Evolutionary conservation across 306 rosid genomes (phyloP).

Genomic region (Cicer arietinum): DNA sequence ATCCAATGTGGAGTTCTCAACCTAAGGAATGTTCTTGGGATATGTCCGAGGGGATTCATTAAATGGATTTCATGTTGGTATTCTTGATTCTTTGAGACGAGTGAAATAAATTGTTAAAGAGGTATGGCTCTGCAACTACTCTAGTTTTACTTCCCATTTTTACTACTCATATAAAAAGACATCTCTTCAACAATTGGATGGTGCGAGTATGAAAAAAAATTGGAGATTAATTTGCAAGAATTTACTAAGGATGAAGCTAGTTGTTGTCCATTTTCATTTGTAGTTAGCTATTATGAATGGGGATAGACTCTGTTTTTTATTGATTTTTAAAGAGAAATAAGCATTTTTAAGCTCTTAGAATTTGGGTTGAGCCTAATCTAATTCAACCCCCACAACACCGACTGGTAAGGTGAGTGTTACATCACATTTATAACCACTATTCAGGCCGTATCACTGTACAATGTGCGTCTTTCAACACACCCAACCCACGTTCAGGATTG

Average conservation of each 20-base stretch:
- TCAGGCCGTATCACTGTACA: neutral
- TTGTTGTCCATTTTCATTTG: conserved; percentile 23
- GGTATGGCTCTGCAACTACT: conserved; percentile 55
- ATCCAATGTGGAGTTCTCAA: no score
- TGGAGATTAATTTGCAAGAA: conserved; percentile 14
- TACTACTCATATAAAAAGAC: neutral
- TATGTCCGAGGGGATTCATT: no score
- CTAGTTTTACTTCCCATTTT: conserved; percentile 35
- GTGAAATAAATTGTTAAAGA: conserved; percentile 93
- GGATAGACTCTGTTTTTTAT: neutral
- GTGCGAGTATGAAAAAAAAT: conserved; percentile 13
- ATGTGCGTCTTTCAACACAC: neutral
- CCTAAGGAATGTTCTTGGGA: no score
- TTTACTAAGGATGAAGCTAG: conserved; percentile 4
- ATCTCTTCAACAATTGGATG: neutral
- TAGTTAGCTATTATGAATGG: conserved; percentile 4
- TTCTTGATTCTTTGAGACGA: conserved; percentile 86
- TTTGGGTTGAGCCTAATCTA: neutral
- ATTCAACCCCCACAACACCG: neutral
- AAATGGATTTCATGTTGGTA: conserved; percentile 52
- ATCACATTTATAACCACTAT: neutral
- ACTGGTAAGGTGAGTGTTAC: neutral
- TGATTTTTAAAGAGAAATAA: neutral
- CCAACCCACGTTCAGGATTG: neutral
- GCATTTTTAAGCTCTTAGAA: conserved; percentile 3